phyloP scores from a whole-genome alignment of 257 asterid species.

The Linaria vulgaris region DNA sequence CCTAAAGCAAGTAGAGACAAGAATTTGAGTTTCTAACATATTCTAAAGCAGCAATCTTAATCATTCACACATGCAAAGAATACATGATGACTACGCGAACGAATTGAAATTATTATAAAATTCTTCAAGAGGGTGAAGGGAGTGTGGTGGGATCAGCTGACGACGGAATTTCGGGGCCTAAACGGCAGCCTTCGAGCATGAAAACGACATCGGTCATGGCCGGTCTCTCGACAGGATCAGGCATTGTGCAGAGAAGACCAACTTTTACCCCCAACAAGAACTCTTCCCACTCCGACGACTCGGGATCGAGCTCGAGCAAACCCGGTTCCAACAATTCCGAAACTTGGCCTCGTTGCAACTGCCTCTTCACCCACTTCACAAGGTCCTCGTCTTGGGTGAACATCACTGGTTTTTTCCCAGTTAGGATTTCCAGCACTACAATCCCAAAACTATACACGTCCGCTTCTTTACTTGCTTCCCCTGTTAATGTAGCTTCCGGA shows the following conservation, averaged over 20 bases:
- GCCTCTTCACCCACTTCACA: constrained; percentile 86
- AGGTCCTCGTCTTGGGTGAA: constrained; percentile 82
- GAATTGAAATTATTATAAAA: neutral
- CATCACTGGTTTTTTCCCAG: constrained; percentile 74
- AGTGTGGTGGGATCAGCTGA: constrained; percentile 72
- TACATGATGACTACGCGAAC: constrained; percentile 28
- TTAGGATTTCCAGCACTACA: constrained; percentile 65
- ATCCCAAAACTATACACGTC: constrained; percentile 82
- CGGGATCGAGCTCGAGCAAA: constrained; percentile 72
- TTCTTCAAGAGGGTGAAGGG: constrained; percentile 47
- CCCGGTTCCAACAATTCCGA: constrained; percentile 74
- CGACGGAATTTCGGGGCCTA: constrained; percentile 66
- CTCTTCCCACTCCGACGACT: constrained; percentile 86
- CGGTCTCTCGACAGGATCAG: constrained; percentile 69
- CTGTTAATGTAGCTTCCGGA: constrained; percentile 64
- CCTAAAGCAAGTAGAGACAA: constrained; percentile 1
- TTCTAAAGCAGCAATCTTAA: neutral
- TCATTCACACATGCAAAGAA: constrained; percentile 35
- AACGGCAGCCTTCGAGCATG: constrained; percentile 81
- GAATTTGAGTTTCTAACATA: constrained; percentile 6
- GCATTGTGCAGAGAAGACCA: constrained; percentile 74
- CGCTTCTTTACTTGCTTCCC: constrained; percentile 48
- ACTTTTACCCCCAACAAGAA: constrained; percentile 72
- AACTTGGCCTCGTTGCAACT: constrained; percentile 68
- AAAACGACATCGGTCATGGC: constrained; percentile 69